Percentiles rank a stretch among this genome's conserved stretches.
These are phyloP conservation scores for Cutaneotrichosporon sp. DNA, from an alignment of 1,284 basidiomycete species.

Conservation along the genomic window DNA sequence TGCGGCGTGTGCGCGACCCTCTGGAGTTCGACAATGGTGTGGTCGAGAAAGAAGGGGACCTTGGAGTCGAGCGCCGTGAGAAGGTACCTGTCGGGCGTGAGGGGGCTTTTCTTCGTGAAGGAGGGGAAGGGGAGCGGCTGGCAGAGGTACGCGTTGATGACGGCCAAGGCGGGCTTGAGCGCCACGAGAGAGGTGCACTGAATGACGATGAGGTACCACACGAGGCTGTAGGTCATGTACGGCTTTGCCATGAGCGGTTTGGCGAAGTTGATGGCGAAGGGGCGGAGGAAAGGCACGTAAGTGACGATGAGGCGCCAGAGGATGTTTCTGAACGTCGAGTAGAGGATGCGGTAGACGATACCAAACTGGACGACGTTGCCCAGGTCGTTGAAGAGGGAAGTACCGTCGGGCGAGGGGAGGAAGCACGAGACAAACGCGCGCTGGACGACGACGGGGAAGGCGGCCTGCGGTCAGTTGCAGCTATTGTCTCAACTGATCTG, in stretches of 20 bases:
- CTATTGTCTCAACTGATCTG: neutral
- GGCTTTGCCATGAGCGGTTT: slow-evolving; percentile 19
- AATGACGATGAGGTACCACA: slow-evolving; percentile 27
- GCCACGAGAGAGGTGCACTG: slow-evolving; percentile 25
- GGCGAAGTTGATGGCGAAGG: slow-evolving; percentile 40
- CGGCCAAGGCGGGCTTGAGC: slow-evolving; percentile 26
- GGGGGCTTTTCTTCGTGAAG: slow-evolving; percentile 33
- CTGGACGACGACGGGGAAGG: slow-evolving; percentile 22
- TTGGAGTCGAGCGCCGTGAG: slow-evolving; percentile 32
- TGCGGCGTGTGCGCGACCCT: slow-evolving; percentile 26
- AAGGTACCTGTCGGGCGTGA: slow-evolving; percentile 35
- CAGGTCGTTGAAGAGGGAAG: slow-evolving; percentile 2
- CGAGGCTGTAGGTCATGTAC: slow-evolving; percentile 24
- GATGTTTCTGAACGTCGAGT: slow-evolving; percentile 15
- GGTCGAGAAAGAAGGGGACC: slow-evolving; percentile 35
- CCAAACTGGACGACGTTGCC: slow-evolving; percentile 6
- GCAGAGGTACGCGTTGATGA: slow-evolving; percentile 34
- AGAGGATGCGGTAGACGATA: slow-evolving; percentile 12
- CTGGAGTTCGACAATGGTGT: slow-evolving; percentile 44
- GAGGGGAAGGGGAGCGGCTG: slow-evolving; percentile 39
- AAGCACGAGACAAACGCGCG: slow-evolving; percentile 11
- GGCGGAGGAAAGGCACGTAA: slow-evolving; percentile 23
- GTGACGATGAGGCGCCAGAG: slow-evolving; percentile 19
- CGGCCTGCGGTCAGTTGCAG: slow-evolving; percentile 6
- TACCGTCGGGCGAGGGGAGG: neutral